Conservation (phyloP, 176 grass and related monocot genomes). For the Luzula sylvatica region DNA sequence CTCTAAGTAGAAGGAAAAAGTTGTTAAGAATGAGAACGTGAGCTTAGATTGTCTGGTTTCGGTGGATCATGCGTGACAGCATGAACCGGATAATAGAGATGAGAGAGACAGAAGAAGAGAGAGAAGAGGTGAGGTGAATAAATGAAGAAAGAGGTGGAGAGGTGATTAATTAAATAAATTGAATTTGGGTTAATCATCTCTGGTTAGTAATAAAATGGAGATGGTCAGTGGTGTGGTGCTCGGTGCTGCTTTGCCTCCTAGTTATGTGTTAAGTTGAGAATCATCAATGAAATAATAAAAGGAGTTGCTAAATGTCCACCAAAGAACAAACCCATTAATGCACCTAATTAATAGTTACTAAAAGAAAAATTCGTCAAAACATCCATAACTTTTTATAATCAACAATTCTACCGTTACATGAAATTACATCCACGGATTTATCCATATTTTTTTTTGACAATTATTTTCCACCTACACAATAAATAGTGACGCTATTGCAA, state of each 20-base stretch:
- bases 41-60: constrained; percentile 8
- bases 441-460: too few relatives aligned
- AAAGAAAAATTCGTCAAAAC: background rate
- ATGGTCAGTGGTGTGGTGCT: too few relatives aligned
- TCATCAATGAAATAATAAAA: too few relatives aligned
- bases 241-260: too few relatives aligned
- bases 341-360: background rate
- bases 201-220: too few relatives aligned
- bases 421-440: too few relatives aligned
- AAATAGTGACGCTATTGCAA: too few relatives aligned
- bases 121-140: constrained; percentile 13
- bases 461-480: too few relatives aligned
- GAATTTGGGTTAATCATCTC: too few relatives aligned
- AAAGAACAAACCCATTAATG: constrained; percentile 2
- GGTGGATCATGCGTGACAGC: constrained; percentile 21
- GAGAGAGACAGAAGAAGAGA: background rate
- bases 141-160: constrained; percentile 13
- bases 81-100: background rate
- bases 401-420: too few relatives aligned
- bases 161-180: too few relatives aligned
- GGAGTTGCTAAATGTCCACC: background rate
- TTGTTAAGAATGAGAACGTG: constrained; percentile 8
- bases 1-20: background rate
- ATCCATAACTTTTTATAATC: background rate
- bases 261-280: too few relatives aligned